Evolutionary conservation across 129 eudicot genomes (phyloP).

Genomic region (Flaveria ramosissima): DNA sequence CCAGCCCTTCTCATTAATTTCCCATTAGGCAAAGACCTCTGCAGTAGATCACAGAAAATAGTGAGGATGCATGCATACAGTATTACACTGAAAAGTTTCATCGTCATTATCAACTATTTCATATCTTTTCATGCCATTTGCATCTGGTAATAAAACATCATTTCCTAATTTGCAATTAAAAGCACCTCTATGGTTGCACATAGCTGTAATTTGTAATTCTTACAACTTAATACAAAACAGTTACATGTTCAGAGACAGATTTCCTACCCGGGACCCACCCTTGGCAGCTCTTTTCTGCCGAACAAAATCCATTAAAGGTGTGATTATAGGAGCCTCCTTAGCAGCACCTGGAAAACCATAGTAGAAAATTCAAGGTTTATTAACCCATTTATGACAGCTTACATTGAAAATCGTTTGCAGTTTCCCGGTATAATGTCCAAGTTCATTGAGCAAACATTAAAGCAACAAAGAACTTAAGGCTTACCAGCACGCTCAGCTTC

Average conservation of each 20-base stretch:
- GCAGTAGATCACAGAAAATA: conserved; percentile 28
- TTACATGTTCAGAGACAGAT: not conserved
- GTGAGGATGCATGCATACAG: conserved; percentile 24
- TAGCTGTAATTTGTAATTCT: conserved; percentile 2
- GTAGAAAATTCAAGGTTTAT: conserved; percentile 17
- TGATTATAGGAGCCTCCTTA: conserved; percentile 69
- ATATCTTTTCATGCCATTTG: conserved; percentile 20
- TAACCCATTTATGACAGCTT: conserved; percentile 15
- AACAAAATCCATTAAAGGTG: conserved; percentile 85
- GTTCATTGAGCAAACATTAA: not conserved
- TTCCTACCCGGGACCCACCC: conserved; percentile 75
- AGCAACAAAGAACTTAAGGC: conserved; percentile 28
- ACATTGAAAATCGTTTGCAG: not conserved
- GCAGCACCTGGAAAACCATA: conserved; percentile 59
- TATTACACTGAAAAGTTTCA: not conserved
- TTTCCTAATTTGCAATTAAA: conserved; percentile 13
- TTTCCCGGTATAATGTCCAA: not conserved
- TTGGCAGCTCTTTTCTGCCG: conserved; percentile 95
- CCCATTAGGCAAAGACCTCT: conserved; percentile 56
- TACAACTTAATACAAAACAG: conserved; percentile 17
- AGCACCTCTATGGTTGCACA: conserved; percentile 22
- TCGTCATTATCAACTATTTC: not conserved
- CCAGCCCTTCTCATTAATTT: conserved; percentile 57
- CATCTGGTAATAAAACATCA: conserved; percentile 6
- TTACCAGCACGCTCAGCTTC: conserved; percentile 92